Conservation (phyloP, 2,329 filamentous ascomycete species). For the Orbilia oligospora region DNA sequence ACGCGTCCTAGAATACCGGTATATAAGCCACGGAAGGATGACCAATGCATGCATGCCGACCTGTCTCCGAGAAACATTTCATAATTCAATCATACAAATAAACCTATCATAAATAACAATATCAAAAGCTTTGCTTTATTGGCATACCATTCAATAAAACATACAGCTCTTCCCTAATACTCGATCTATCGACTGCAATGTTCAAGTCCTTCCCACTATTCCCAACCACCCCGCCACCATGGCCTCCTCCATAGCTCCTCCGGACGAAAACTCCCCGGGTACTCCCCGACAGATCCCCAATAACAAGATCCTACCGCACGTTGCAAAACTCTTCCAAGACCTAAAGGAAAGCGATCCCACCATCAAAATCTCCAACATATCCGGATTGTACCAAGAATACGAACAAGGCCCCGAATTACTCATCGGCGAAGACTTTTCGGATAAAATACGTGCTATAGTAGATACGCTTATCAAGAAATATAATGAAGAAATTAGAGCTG, state of each 20-base stretch:
- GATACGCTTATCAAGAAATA: background rate
- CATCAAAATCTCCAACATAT: background rate
- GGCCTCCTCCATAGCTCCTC: background rate
- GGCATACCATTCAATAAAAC: too few relatives aligned
- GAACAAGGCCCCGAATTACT: background rate
- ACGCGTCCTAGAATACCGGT: too few relatives aligned
- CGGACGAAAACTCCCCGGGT: background rate
- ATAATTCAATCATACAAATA: too few relatives aligned
- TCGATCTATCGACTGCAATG: background rate
- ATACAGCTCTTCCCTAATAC: background rate
- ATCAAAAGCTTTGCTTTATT: too few relatives aligned
- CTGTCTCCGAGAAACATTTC: too few relatives aligned
- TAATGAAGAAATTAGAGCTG: background rate
- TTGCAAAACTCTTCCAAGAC: background rate
- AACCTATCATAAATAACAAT: too few relatives aligned
- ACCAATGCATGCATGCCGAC: too few relatives aligned
- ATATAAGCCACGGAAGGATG: too few relatives aligned
- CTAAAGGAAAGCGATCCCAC: background rate
- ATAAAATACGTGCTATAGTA: background rate
- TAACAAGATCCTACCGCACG: constrained; percentile 9
- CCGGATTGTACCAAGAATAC: constrained; percentile 5
- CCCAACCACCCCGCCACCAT: constrained; percentile 3
- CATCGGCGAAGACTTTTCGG: background rate
- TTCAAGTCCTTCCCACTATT: background rate
- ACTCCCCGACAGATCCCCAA: background rate